Conservation (phyloP, 1,284 basidiomycete species). For the Rhodotorula sp. region DNA sequence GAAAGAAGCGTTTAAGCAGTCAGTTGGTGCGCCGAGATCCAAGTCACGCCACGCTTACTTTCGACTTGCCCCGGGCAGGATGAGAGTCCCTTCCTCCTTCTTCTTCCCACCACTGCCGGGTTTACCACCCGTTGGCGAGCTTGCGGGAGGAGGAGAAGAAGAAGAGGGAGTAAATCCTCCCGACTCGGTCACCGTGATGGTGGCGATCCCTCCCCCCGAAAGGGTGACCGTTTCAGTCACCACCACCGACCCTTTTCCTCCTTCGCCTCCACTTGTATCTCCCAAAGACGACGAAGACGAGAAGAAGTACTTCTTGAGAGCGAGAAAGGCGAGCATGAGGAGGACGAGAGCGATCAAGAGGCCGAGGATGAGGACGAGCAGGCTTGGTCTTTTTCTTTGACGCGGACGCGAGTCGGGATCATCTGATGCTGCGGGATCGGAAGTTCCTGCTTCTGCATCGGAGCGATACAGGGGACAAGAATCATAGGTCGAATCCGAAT, state of each 20-base stretch:
- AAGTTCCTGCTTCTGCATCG: too few relatives aligned
- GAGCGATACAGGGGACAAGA: neutral
- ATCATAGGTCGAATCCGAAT: neutral
- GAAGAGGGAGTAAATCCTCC: neutral
- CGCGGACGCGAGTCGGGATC: neutral
- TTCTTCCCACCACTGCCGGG: neutral
- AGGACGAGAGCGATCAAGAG: slow-evolving; percentile 11
- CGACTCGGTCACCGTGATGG: slow-evolving; percentile 1
- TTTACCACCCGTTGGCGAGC: neutral
- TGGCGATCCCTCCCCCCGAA: neutral
- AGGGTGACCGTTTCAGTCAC: slow-evolving; percentile 15
- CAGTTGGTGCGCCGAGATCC: too few relatives aligned
- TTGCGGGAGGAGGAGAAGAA: neutral
- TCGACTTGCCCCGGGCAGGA: neutral
- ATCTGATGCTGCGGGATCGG: neutral
- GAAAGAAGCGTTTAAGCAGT: too few relatives aligned
- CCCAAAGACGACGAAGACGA: too few relatives aligned
- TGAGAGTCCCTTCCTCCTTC: neutral
- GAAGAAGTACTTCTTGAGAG: neutral
- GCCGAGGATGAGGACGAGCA: slow-evolving; percentile 18
- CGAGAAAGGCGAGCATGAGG: slow-evolving; percentile 14
- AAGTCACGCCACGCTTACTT: slow-evolving; percentile 1
- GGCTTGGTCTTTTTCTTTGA: neutral
- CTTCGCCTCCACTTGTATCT: too few relatives aligned
- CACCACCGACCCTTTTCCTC: neutral